Evolutionary conservation across 2,329 filamentous ascomycete genomes (phyloP).

Genomic region (Pseudopyrenochaeta lycopersici): DNA sequence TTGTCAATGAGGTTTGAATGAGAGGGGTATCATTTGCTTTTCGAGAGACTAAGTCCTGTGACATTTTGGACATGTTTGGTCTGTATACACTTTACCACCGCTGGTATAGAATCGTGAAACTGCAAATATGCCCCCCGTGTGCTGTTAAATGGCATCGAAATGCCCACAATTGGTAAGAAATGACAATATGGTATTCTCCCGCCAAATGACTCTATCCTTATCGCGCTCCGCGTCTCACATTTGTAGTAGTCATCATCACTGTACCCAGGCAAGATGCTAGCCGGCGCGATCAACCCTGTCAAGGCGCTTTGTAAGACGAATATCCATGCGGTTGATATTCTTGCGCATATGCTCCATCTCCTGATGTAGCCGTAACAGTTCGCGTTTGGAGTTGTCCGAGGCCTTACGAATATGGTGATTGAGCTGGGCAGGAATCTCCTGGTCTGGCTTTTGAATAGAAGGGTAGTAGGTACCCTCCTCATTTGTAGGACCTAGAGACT

Average conservation of each 20-base stretch:
- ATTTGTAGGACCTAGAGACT: conserved; percentile 32
- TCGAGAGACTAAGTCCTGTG: background rate
- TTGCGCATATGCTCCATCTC: conserved; percentile 24
- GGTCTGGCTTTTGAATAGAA: background rate
- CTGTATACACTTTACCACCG: background rate
- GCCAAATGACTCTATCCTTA: no score
- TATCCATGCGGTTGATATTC: conserved; percentile 25
- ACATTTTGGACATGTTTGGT: no score
- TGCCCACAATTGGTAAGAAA: no score
- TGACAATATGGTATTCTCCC: no score
- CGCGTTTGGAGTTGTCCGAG: background rate
- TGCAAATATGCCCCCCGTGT: no score
- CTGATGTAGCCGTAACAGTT: conserved; percentile 15
- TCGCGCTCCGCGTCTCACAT: no score
- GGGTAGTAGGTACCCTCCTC: conserved; percentile 26
- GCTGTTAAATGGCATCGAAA: no score
- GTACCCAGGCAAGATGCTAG: background rate
- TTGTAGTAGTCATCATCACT: background rate
- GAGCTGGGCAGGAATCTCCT: background rate
- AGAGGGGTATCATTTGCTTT: background rate
- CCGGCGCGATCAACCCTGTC: conserved; percentile 11
- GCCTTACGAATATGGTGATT: background rate
- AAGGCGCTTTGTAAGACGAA: conserved; percentile 25
- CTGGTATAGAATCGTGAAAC: no score
- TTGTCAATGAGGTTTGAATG: conserved; percentile 31